Conservation (phyloP, 2,329 filamentous ascomycete genomes). For the Venturia asperata region DNA sequence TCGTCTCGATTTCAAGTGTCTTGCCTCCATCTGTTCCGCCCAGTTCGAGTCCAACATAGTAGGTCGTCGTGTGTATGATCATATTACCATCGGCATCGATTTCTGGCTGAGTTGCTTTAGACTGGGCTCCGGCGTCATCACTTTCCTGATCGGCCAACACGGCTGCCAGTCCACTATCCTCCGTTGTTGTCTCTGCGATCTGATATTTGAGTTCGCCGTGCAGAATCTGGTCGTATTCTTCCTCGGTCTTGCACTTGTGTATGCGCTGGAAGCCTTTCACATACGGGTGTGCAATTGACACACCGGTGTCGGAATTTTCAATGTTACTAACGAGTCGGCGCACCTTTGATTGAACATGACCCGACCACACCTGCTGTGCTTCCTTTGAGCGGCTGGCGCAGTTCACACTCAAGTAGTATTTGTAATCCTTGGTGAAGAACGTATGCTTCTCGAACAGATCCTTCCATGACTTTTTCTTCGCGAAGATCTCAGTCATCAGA, state of each 20-base stretch:
- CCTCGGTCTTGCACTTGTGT: conserved; percentile 59
- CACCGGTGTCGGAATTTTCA: conserved; percentile 66
- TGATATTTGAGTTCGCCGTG: conserved; percentile 39
- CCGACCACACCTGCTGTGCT: conserved; percentile 79
- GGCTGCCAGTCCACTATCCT: not conserved
- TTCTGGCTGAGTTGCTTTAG: conserved; percentile 3
- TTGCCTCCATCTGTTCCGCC: conserved; percentile 51
- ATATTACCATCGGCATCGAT: conserved; percentile 26
- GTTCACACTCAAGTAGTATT: conserved; percentile 88
- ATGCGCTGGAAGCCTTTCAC: conserved; percentile 85
- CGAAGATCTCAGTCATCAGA: conserved; percentile 72
- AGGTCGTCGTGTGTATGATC: conserved; percentile 76
- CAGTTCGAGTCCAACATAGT: conserved; percentile 85
- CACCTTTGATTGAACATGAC: conserved; percentile 88
- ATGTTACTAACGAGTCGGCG: conserved; percentile 76
- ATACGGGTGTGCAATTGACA: conserved; percentile 81
- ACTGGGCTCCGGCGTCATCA: conserved; percentile 42
- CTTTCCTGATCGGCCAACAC: conserved; percentile 30
- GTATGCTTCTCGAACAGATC: conserved; percentile 83
- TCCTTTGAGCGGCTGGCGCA: conserved; percentile 77
- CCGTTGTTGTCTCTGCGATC: conserved; percentile 41
- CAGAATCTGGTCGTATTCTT: conserved; percentile 55
- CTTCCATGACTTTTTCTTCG: conserved; percentile 71
- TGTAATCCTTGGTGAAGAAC: conserved; percentile 90
- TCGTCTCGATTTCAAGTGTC: conserved; percentile 23